These are phyloP conservation scores for Leccinum arenicola DNA, from an alignment of 768 basidiomycete genomes.

Conservation along the genomic window DNA sequence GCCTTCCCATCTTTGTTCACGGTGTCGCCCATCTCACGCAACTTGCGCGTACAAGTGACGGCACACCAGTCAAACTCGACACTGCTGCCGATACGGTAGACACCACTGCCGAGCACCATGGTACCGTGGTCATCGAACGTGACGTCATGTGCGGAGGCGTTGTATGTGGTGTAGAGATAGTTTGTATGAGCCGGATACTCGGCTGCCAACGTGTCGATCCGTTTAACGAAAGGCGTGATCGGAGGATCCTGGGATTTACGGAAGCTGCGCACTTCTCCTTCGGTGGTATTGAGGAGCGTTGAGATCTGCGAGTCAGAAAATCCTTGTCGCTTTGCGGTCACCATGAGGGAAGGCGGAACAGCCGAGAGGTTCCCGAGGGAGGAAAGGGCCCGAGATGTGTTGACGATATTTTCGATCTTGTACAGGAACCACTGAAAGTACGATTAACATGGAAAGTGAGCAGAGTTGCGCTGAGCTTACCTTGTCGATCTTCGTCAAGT, in stretches of 20 bases:
- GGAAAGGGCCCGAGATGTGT: constrained; percentile 75
- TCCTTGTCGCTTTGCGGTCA: constrained; percentile 88
- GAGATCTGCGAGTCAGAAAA: constrained; percentile 94
- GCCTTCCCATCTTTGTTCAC: constrained; percentile 12
- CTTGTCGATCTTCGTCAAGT: constrained; percentile 98
- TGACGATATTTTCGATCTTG: constrained; percentile 98
- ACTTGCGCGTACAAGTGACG: constrained; percentile 93
- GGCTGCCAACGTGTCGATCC: constrained; percentile 97
- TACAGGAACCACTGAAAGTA: constrained; percentile 85
- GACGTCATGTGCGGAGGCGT: constrained; percentile 93
- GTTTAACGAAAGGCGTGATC: constrained; percentile 96
- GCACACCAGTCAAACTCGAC: constrained; percentile 99
- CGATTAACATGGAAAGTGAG: neutral
- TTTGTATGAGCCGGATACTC: constrained; percentile 99
- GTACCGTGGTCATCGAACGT: constrained; percentile 95
- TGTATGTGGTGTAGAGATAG: constrained; percentile 99
- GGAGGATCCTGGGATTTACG: constrained; percentile 71
- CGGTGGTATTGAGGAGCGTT: constrained; percentile 68
- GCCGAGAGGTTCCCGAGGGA: constrained; percentile 65
- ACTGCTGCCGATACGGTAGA: constrained; percentile 96
- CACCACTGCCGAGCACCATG: constrained; percentile 98
- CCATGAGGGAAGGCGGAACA: constrained; percentile 75
- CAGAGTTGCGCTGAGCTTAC: constrained; percentile 31
- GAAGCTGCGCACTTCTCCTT: constrained; percentile 76
- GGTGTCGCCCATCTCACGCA: constrained; percentile 75